Percentiles rank a stretch among this genome's conserved stretches.
Evolutionary conservation across 208 protist genomes (phyloP).

Genomic region (Trypanosomatidae sp.): DNA sequence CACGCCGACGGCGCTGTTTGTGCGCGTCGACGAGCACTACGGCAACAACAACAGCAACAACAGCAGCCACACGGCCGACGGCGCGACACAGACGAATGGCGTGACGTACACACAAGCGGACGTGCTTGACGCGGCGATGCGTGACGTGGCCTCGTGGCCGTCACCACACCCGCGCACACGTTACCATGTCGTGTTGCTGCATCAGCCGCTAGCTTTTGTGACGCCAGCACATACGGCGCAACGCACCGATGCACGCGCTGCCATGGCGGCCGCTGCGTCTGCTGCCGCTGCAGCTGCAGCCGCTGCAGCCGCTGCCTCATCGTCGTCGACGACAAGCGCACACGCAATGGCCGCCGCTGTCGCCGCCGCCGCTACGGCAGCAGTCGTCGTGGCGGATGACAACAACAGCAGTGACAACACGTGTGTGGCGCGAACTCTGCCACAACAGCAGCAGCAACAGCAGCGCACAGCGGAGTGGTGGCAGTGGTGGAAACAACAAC

Average conservation of each 20-base stretch:
- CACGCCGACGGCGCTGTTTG: slow-evolving; percentile 31
- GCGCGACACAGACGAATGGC: slow-evolving; percentile 30
- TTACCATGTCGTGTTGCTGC: slow-evolving; percentile 57
- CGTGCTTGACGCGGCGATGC: slow-evolving; percentile 45
- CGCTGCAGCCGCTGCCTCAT: background rate
- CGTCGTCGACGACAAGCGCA: background rate
- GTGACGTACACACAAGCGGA: slow-evolving; percentile 53
- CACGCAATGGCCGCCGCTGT: background rate
- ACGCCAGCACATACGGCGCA: too few species aligned
- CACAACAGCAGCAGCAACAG: too few species aligned
- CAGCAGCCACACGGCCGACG: background rate
- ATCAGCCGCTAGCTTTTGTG: slow-evolving; percentile 55
- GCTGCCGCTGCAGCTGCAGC: background rate
- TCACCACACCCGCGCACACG: slow-evolving; percentile 59
- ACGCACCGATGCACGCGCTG: slow-evolving; percentile 15
- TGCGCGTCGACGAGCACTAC: background rate
- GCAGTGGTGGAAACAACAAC: too few species aligned
- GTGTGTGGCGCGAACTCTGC: too few species aligned
- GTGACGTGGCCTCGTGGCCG: slow-evolving; percentile 60
- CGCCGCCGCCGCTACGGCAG: slow-evolving; percentile 1
- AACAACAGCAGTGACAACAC: too few species aligned
- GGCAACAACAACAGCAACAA: too few species aligned
- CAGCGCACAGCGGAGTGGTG: slow-evolving; percentile 4
- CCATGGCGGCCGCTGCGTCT: too few species aligned
- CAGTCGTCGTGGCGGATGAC: too few species aligned